These are phyloP conservation scores for Aspergillus persii DNA, from an alignment of 2,329 filamentous ascomycete species.

Conservation along the genomic window DNA sequence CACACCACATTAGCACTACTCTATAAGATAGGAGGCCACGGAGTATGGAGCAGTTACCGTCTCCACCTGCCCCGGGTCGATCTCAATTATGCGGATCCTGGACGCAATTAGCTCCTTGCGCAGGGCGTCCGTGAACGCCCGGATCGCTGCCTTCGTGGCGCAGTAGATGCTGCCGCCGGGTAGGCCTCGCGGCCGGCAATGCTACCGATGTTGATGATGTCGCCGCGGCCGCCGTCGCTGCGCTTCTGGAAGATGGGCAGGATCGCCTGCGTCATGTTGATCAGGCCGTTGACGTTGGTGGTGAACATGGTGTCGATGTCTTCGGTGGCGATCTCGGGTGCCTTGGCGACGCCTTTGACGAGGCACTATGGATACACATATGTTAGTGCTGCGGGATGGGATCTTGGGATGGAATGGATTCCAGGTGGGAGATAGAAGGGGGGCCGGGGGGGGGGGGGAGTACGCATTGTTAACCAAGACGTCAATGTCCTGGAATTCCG, in stretches of 20 bases:
- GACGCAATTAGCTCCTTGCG: conserved; percentile 79
- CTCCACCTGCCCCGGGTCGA: conserved; percentile 91
- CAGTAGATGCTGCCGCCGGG: conserved; percentile 84
- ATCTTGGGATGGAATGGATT: too few relatives aligned
- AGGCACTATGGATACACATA: conserved; percentile 57
- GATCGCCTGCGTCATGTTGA: conserved; percentile 94
- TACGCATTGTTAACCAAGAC: conserved; percentile 96
- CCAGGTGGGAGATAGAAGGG: too few relatives aligned
- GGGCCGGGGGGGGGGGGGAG: conserved; percentile 6
- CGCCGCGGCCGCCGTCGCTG: conserved; percentile 71
- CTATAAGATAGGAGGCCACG: not conserved
- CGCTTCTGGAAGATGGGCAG: conserved; percentile 74
- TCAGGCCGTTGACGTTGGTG: conserved; percentile 91
- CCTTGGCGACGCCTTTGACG: conserved; percentile 82
- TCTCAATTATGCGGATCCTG: conserved; percentile 77
- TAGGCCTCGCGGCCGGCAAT: conserved; percentile 90
- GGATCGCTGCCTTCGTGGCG: conserved; percentile 84
- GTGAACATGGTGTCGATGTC: conserved; percentile 86
- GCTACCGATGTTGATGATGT: conserved; percentile 93
- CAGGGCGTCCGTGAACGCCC: conserved; percentile 78
- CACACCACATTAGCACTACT: not conserved
- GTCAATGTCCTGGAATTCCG: conserved; percentile 80
- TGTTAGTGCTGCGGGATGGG: conserved; percentile 3
- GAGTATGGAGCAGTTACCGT: conserved; percentile 54
- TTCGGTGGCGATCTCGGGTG: conserved; percentile 75